Base-by-base conservation (phyloP, 805 yeast species). In the Metschnikowia aberdeeniae region DNA sequence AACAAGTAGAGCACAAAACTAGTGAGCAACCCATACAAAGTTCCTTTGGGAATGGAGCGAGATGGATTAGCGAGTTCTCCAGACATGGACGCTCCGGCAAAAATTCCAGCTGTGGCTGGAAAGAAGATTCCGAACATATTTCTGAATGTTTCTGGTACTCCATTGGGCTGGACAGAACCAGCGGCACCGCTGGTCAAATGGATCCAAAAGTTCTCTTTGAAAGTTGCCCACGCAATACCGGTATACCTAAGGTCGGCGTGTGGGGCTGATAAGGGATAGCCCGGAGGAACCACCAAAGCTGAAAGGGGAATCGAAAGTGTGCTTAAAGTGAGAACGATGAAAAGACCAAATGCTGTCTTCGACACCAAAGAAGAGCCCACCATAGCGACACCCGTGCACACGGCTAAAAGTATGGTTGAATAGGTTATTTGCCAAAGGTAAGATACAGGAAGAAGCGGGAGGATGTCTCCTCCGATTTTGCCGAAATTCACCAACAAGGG, bases 1-100 rank as follows among this genome's bases (percentile, higher is more conserved):
- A 80, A 54, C 0, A 85, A 70, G 58, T 93, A 93, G 43, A 88
- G 78, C 2, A 75, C 53, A 59, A 93, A 89, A 0, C 98, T 90
- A 32, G 89, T 66, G 4, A 81, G 53, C 7, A 92, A 67, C 0
- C 98, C 99, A 72, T 82, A 79, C 24, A 93, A 64, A 0, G 99
- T 93, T n/a, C 99, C 99, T 49, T 77, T 75, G 0, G 99, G 99
- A 37, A 93, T 93, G 1, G 95, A 80, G 56, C 78, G 80, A 0
- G 97, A 88, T 0, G 99, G 99, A 44, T 77, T 81, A 45, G 77
- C 70, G 51, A 93, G 73, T 56, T 89, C 97, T 14, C 99, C 98
- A 34, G 97, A 89, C 99, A 93, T 93, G 20, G 96, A 86, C 1
- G 99, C 97, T 13, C 99, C 99, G 2, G 99, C 98, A 64, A 93